phyloP scores from a whole-genome alignment of 352 stramenopile genomes.

The Thraustochytrium sp. region DNA sequence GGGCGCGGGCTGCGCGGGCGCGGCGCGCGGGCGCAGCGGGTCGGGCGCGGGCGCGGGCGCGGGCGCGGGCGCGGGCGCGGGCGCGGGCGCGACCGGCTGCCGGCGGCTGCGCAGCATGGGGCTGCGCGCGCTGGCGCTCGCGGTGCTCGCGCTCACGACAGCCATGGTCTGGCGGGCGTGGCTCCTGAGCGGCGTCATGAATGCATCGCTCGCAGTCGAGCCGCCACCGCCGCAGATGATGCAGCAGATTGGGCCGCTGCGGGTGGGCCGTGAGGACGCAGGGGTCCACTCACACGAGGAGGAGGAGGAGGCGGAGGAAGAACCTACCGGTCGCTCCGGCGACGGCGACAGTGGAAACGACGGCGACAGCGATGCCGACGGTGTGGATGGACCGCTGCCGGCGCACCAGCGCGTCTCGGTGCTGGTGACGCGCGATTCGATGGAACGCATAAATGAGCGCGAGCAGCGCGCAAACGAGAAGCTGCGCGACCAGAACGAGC shows the following conservation, averaged over 20 bases:
- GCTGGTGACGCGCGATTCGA: neutral
- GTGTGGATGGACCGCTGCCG: neutral
- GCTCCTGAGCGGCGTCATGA: neutral
- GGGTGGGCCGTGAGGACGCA: no score
- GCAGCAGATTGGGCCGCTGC: neutral
- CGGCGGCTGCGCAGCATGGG: neutral
- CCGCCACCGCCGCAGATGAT: neutral
- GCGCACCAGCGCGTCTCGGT: neutral
- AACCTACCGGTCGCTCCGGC: neutral
- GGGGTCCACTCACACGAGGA: no score
- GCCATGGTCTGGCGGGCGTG: slow-evolving; percentile 10
- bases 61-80: no score
- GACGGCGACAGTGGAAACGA: neutral
- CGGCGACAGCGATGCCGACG: neutral
- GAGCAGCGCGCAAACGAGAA: neutral
- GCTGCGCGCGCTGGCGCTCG: neutral
- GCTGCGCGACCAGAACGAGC: neutral
- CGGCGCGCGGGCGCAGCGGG: no score
- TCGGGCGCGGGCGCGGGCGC: no score
- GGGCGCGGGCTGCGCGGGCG: no score
- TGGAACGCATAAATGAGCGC: neutral
- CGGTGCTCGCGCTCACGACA: neutral
- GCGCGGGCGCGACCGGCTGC: no score
- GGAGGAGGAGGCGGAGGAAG: neutral
- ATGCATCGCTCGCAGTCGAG: neutral